Percentiles rank a stretch among this genome's conserved stretches.
Conservation (phyloP, 1,284 basidiomycete species). For the Cryptococcus sp. region DNA sequence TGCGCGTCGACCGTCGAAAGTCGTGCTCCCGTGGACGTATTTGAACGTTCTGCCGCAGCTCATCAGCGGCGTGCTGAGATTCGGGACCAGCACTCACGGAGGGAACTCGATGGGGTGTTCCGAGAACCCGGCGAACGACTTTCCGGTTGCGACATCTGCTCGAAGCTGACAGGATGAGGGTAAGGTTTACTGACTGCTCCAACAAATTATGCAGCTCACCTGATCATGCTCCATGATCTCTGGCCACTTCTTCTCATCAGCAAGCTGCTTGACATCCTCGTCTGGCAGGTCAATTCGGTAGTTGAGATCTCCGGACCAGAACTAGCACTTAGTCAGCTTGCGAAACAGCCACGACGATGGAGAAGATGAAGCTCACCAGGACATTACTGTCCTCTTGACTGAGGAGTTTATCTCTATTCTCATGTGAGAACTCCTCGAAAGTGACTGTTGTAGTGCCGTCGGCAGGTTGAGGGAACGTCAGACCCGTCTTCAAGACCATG, state of each 20-base stretch:
- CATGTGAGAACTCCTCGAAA: constrained; percentile 37
- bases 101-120: constrained; percentile 41
- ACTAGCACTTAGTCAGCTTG: constrained; percentile 19
- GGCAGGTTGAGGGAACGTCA: constrained; percentile 31
- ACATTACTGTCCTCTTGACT: constrained; percentile 38
- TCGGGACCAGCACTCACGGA: constrained; percentile 27
- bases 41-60: constrained; percentile 39
- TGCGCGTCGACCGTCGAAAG: constrained; percentile 38
- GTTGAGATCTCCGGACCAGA: constrained; percentile 51
- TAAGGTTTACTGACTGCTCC: not conserved
- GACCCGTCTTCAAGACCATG: constrained; percentile 22
- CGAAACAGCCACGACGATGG: too few species aligned
- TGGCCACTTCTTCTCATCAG: constrained; percentile 33
- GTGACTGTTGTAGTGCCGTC: constrained; percentile 29
- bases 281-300: constrained; percentile 44
- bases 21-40: constrained; percentile 44
- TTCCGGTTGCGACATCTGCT: constrained; percentile 35
- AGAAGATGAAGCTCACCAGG: constrained; percentile 21
- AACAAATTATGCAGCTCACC: constrained; percentile 10
- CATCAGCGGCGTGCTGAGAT: too few species aligned
- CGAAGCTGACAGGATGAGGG: constrained; percentile 24
- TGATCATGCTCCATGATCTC: constrained; percentile 43
- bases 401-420: constrained; percentile 20
- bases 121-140: constrained; percentile 40
- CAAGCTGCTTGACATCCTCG: constrained; percentile 29